Percentiles rank a stretch among this genome's conserved stretches.
Conservation (phyloP, 2,329 filamentous ascomycete genomes). For the Alternaria arbusti region DNA sequence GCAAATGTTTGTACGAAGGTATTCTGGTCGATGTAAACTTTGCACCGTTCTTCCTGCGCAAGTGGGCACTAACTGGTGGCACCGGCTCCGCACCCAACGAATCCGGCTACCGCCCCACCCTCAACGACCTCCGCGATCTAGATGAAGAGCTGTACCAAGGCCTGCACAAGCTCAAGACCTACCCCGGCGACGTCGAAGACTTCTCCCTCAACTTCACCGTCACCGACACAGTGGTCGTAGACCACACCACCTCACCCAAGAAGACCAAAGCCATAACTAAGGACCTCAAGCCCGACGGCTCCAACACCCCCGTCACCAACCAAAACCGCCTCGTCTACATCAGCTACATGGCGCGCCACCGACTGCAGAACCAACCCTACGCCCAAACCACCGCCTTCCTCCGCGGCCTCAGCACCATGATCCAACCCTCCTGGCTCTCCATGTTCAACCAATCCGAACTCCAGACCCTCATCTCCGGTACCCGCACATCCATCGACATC, state of each 20-base stretch:
- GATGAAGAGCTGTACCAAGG: constrained; percentile 92
- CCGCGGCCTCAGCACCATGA: constrained; percentile 82
- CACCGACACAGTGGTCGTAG: constrained; percentile 66
- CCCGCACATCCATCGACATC: constrained; percentile 83
- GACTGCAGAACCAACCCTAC: constrained; percentile 79
- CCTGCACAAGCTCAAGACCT: constrained; percentile 81
- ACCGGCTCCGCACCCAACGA: constrained; percentile 68
- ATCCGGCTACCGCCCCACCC: constrained; percentile 81
- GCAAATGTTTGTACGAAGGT: constrained; percentile 96
- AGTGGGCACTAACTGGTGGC: constrained; percentile 83
- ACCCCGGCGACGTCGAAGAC: constrained; percentile 78
- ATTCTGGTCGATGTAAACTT: constrained; percentile 94
- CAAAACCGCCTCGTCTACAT: constrained; percentile 95
- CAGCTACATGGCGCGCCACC: constrained; percentile 85
- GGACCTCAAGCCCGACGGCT: constrained; percentile 78
- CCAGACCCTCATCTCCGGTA: constrained; percentile 90
- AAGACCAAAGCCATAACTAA: constrained; percentile 69
- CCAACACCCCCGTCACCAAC: constrained; percentile 81
- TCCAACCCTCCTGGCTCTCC: constrained; percentile 89
- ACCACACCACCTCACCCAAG: constrained; percentile 40
- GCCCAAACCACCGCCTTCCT: constrained; percentile 89
- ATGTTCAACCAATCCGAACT: constrained; percentile 99
- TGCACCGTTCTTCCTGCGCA: constrained; percentile 92
- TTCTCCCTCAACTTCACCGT: constrained; percentile 89
- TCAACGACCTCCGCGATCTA: constrained; percentile 92